Conservation (phyloP, 2,329 filamentous ascomycete genomes). For the Chaetomium sp. region DNA sequence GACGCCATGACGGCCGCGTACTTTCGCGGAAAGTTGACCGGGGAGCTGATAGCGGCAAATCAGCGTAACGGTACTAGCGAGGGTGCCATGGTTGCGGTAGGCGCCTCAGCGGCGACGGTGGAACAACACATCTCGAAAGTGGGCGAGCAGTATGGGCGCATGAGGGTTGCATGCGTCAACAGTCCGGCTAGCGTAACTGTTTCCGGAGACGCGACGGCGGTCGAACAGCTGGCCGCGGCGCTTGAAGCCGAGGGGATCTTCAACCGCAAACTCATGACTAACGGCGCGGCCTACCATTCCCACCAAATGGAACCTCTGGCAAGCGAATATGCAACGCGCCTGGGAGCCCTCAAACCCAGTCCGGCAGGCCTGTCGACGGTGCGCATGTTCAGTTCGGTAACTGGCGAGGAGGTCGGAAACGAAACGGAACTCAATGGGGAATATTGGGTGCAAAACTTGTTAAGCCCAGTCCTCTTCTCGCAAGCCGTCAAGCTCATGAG, state of each 20-base stretch:
- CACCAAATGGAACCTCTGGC: conserved; percentile 17
- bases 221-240: background rate
- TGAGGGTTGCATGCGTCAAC: conserved; percentile 34
- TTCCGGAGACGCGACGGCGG: conserved; percentile 10
- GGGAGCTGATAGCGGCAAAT: background rate
- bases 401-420: background rate
- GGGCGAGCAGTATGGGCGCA: background rate
- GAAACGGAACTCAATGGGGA: too few relatives aligned
- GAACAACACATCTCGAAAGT: background rate
- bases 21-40: background rate
- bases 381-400: conserved; percentile 1
- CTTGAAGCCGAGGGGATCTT: conserved; percentile 25
- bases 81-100: background rate
- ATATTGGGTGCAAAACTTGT: too few relatives aligned
- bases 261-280: conserved; percentile 40
- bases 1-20: background rate
- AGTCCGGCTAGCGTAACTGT: conserved; percentile 3
- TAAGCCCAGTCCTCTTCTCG: too few relatives aligned
- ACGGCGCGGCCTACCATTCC: conserved; percentile 38
- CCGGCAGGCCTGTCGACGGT: background rate
- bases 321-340: background rate
- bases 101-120: background rate
- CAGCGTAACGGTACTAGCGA: background rate
- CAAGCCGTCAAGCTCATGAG: too few relatives aligned
- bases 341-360: background rate